Base-by-base conservation (phyloP, 495 filamentous ascomycete species). In the Darksidea phi region DNA sequence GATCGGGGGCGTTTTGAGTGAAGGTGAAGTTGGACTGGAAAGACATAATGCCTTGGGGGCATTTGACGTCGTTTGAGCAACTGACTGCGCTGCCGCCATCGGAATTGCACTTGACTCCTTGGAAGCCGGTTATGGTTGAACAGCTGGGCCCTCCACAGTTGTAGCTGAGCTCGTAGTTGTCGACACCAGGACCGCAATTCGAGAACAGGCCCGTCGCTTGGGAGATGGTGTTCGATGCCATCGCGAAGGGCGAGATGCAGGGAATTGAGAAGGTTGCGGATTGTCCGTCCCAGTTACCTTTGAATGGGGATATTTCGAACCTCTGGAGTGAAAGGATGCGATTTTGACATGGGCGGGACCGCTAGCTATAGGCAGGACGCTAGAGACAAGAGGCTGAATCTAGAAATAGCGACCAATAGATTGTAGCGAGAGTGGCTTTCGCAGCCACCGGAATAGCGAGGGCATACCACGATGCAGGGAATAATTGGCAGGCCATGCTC, bases 11-110 rank as follows among this genome's bases (percentile, higher is more conserved):
- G 21, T 64, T 64, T 41, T 64, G 61, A 2, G 20, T 24, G 34
- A 64, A 64, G 10, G 61, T 64, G 42, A 64, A 64, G 46, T 64
- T 64, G 7, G 61, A 64, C 20, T 47, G 23, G 37, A 57, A 64
- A 1, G 53, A 57, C 6, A 48, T 51, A 23, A 57, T 52, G 15
- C 61, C 61, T 25, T 28, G 45, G 0, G 61, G 54, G 26, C 61
- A 64, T 26, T 64, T 51, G 37, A 50, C 24, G 21, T 52, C 26
- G 17, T 55, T 64, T 6, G 61, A 64, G 26, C 61, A 64, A 6
- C 28, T 28, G 18, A 64, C 24, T 6, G 59, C 37, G 25, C 34
- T 41, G 8, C 17, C 34, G 15, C 46, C 46, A 12, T 52, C 54
- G 37, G 48, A 17, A 17, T 47, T 58, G 38, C 61, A 57, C 3